A percentile compares a stretch with the other conserved stretches of the same genome.
phyloP scores from a whole-genome alignment of 805 yeast genomes.

The Lipomyces yamadae region DNA sequence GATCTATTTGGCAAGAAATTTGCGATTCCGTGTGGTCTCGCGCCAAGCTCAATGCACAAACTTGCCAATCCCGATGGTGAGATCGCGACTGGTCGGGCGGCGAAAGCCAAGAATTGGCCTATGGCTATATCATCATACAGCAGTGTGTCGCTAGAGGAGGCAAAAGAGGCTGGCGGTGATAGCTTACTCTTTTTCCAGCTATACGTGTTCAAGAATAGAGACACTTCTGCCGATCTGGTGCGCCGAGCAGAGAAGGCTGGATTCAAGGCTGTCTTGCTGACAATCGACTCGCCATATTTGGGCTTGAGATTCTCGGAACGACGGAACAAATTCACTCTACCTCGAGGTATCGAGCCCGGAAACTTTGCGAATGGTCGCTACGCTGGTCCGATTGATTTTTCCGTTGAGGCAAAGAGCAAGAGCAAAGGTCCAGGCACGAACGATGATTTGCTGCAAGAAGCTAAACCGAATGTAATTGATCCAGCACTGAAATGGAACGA shows the following conservation, averaged over 20 bases:
- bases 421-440: slow-evolving; percentile 29
- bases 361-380: slow-evolving; percentile 37
- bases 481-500: slow-evolving; percentile 37
- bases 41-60: slow-evolving; percentile 44
- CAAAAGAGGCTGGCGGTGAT: slow-evolving; percentile 29
- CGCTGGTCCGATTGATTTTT: slow-evolving; percentile 35
- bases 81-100: slow-evolving; percentile 41
- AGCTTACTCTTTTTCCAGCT: slow-evolving; percentile 37
- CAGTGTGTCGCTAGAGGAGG: slow-evolving; percentile 36
- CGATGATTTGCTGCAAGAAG: slow-evolving; percentile 11
- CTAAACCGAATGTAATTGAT: slow-evolving; percentile 34
- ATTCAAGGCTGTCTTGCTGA: slow-evolving; percentile 55
- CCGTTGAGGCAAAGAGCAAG: slow-evolving; percentile 30
- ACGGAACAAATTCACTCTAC: slow-evolving; percentile 40
- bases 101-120: slow-evolving; percentile 36
- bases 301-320: slow-evolving; percentile 60
- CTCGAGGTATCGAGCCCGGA: slow-evolving; percentile 40
- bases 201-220: slow-evolving; percentile 40
- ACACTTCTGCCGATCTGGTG: slow-evolving; percentile 36
- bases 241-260: slow-evolving; percentile 42
- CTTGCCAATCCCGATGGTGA: slow-evolving; percentile 45
- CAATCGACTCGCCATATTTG: slow-evolving; percentile 60
- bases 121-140: slow-evolving; percentile 40
- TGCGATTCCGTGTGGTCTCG: slow-evolving; percentile 43
- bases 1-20: slow-evolving; percentile 37